Evolutionary conservation across 176 grass and related monocot species (phyloP).

Genomic region (Thinopyrum elongatum): DNA sequence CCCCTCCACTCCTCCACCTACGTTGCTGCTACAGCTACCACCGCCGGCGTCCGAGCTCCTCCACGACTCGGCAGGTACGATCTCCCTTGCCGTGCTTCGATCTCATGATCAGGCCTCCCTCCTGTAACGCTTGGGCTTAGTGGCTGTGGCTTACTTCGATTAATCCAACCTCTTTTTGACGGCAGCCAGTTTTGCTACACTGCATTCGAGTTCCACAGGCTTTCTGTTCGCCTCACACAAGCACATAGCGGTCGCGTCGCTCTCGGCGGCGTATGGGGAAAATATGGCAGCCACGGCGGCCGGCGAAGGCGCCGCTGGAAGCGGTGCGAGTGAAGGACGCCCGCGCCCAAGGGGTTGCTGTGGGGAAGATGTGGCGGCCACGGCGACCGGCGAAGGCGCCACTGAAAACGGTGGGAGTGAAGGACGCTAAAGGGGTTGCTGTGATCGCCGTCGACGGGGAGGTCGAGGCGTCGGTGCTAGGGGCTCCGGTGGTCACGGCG

Average conservation of each 20-base stretch:
- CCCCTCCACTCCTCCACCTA: background rate
- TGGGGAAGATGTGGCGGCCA: background rate
- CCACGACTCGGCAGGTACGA: background rate
- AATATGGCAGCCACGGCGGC: background rate
- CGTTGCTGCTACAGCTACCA: background rate
- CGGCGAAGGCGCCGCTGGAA: background rate
- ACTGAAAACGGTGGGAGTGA: no score
- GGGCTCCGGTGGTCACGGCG: no score
- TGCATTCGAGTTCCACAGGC: background rate
- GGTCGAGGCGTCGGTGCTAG: no score
- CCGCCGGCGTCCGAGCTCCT: background rate
- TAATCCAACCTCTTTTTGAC: background rate
- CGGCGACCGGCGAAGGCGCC: background rate
- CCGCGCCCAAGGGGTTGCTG: background rate
- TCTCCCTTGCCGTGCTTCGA: background rate
- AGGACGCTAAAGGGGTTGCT: background rate
- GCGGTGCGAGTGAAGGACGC: background rate
- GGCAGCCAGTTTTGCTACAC: background rate
- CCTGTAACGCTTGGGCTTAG: background rate
- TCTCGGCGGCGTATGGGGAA: background rate
- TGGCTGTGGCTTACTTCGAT: background rate
- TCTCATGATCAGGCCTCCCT: background rate
- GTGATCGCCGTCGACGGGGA: no score
- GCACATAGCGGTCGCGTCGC: background rate
- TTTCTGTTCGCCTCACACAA: background rate